Conservation (phyloP, 2,329 filamentous ascomycete species). For the Cryphonectria radicalis region DNA sequence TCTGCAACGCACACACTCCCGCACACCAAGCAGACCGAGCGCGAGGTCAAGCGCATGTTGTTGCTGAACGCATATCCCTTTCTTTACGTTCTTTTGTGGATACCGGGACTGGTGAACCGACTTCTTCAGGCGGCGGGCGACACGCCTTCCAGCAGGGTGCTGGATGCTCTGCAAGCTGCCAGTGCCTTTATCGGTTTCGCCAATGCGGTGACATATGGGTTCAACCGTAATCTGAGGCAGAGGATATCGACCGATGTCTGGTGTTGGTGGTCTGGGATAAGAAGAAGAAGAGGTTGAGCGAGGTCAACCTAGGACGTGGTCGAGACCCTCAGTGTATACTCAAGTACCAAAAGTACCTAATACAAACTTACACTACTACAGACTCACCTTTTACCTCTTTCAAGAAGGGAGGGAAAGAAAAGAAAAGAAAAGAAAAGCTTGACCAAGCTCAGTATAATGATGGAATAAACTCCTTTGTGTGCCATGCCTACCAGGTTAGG, state of each 20-base stretch:
- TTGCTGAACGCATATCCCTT: constrained; percentile 45
- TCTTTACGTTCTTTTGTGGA: constrained; percentile 43
- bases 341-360: neutral
- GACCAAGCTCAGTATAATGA: no score
- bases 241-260: constrained; percentile 3
- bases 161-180: constrained; percentile 38
- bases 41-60: constrained; percentile 39
- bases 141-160: constrained; percentile 11
- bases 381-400: no score
- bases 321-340: neutral
- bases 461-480: no score
- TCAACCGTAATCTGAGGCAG: constrained; percentile 24
- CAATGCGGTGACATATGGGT: constrained; percentile 45
- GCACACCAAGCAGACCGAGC: constrained; percentile 30
- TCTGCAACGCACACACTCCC: constrained; percentile 18
- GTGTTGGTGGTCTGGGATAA: constrained; percentile 1
- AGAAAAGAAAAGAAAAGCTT: no score
- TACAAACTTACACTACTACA: neutral
- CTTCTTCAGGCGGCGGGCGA: constrained; percentile 37
- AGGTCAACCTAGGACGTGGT: neutral
- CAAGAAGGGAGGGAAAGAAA: no score
- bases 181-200: constrained; percentile 44
- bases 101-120: constrained; percentile 44
- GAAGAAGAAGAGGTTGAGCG: neutral
- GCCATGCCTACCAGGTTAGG: no score